Base-by-base conservation (phyloP, 306 rosid genomes). In the Cyamopsis tetragonoloba region DNA sequence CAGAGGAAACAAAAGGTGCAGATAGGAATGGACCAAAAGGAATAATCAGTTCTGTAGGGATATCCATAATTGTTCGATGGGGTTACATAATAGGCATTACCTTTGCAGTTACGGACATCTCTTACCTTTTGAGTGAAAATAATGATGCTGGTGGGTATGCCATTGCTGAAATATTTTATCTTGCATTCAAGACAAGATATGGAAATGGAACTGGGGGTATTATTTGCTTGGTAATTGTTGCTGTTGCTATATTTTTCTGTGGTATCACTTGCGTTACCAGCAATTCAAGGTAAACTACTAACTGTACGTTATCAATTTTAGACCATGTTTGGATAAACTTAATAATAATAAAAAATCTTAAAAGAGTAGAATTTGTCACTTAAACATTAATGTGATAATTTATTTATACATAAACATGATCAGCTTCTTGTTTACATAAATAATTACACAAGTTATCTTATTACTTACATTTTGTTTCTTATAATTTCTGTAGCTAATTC, bases 121-220 rank as follows among this genome's bases (percentile, higher is more conserved):
- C 96, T 10, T 44, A 66, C 82, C 95, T 92, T 76, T 80, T 92
- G 84, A 81, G 81, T 74, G 80, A 77, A 77, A 76, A 81, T 31
- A 92, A 92, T 53, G 96, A 89, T 72, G 89, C 98, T 5, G 93
- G 95, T 43, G 98, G 98, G 30, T 92, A 89, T 79, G 98, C 96
- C 79, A 92, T 92, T 73, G 98, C 98, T 46, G 83, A 92, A 77
- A 76, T 92, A 73, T 89, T 89, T 71, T 92, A 92, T 75, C 85
- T 22, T 38, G 88, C 84, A 39, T 92, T 89, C 86, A 85, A 89
- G 84, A 76, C 19, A 48, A 84, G 96, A 78, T 92, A 86, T 74
- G 98, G 98, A 10, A 79, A 28, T 78, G 98, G 98, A 67, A 77
- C 72, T 76, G 96, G 98, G 58, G 98, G 98, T 3, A 89, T 92